A percentile compares a stretch with the other conserved stretches of the same genome.
These are phyloP conservation scores for Pelagomonas calceolata DNA, from an alignment of 108 stramenopile genomes.

Conservation along the genomic window DNA sequence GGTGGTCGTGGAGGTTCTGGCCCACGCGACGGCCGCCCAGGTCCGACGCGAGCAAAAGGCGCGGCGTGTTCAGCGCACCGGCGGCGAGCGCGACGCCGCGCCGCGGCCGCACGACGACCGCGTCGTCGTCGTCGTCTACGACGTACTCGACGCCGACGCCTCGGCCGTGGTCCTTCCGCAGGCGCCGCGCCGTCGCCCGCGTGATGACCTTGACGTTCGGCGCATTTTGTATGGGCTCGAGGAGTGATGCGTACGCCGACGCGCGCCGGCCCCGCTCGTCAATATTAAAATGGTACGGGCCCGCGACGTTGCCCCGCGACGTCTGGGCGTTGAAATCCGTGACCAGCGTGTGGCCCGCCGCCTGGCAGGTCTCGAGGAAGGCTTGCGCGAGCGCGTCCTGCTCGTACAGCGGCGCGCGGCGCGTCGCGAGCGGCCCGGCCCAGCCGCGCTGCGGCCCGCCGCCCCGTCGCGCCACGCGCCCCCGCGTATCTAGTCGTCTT, in stretches of 20 bases:
- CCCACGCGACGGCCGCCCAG: conserved; percentile 16
- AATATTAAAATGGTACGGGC: conserved; percentile 23
- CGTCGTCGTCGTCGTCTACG: neutral
- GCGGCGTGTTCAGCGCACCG: conserved; percentile 25
- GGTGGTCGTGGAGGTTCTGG: conserved; percentile 23
- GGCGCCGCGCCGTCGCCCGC: neutral
- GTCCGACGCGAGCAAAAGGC: conserved; percentile 25
- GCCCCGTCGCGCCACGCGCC: conserved; percentile 1
- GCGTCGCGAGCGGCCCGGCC: conserved; percentile 22
- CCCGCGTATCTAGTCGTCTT: too few relatives aligned
- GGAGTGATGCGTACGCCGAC: conserved; percentile 3
- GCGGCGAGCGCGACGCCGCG: conserved; percentile 21
- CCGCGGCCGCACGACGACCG: neutral
- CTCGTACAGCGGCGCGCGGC: conserved; percentile 6
- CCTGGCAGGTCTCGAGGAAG: too few relatives aligned
- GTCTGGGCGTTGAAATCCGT: neutral
- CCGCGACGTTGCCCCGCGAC: conserved; percentile 18
- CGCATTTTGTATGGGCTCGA: conserved; percentile 11
- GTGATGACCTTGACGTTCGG: conserved; percentile 2
- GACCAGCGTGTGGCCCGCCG: too few relatives aligned
- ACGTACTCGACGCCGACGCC: conserved; percentile 19
- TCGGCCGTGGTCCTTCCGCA: neutral
- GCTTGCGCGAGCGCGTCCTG: too few relatives aligned
- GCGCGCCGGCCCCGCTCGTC: conserved; percentile 14
- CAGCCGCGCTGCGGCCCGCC: conserved; percentile 10